Conservation (phyloP, 2,329 filamentous ascomycete species). For the Colletotrichum higginsianum region DNA sequence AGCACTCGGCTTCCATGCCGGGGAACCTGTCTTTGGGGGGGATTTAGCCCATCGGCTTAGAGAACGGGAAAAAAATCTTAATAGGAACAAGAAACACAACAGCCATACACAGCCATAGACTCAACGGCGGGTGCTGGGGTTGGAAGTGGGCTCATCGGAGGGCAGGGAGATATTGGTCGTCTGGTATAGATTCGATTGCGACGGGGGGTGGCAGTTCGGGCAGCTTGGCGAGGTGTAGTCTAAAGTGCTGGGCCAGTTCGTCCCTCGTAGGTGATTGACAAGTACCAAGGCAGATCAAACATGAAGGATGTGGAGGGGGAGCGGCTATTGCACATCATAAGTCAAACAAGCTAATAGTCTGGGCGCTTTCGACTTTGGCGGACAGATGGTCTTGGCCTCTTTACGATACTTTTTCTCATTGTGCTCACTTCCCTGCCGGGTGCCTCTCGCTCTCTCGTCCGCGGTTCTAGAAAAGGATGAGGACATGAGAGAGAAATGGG, state of each 20-base stretch:
- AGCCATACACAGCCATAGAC: neutral
- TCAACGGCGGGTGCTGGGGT: neutral
- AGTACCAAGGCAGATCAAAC: neutral
- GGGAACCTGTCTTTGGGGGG: neutral
- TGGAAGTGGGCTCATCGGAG: neutral
- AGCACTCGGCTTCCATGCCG: neutral
- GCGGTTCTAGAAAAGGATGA: neutral
- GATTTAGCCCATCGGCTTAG: no score
- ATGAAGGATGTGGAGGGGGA: neutral
- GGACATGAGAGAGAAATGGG: neutral
- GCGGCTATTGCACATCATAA: constrained; percentile 33
- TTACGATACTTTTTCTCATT: neutral
- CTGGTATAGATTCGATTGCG: constrained; percentile 26
- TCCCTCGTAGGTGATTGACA: constrained; percentile 5
- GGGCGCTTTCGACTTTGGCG: constrained; percentile 18
- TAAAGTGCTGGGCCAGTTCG: neutral
- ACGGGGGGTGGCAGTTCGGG: constrained; percentile 26
- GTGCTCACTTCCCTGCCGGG: neutral
- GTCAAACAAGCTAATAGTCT: constrained; percentile 38
- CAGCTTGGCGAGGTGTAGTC: neutral
- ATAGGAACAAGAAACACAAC: no score
- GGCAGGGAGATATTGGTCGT: constrained; percentile 15
- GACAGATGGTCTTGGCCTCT: constrained; percentile 13
- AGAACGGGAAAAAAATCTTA: no score
- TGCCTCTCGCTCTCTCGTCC: no score